Percentiles rank a stretch among this genome's conserved stretches.
These are phyloP conservation scores for Coemansia sp. DNA, from an alignment of 192 early-diverging fungal genomes.

Conservation along the genomic window DNA sequence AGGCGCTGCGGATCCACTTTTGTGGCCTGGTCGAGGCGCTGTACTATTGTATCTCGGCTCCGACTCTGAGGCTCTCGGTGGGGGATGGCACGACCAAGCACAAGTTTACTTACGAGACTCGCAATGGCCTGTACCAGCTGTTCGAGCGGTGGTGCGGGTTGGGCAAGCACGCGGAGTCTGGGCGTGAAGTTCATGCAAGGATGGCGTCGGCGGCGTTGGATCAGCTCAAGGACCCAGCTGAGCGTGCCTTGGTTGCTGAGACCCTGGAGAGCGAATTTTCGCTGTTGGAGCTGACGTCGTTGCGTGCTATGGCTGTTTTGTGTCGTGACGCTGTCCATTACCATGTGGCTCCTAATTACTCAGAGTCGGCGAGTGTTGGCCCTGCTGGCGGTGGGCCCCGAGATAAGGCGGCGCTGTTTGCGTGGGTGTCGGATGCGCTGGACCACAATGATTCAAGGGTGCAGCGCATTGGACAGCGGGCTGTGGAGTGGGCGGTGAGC, in stretches of 20 bases:
- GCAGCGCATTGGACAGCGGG: conserved; percentile 45
- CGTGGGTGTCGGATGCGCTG: conserved; percentile 52
- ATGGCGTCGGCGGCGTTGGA: conserved; percentile 74
- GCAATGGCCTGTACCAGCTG: conserved; percentile 75
- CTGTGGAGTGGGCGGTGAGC: conserved; percentile 45
- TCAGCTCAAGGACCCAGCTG: conserved; percentile 69
- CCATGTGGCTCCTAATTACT: not conserved
- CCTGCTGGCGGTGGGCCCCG: conserved; percentile 34
- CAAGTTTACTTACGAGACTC: conserved; percentile 77
- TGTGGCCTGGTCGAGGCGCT: conserved; percentile 87
- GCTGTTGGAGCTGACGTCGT: conserved; percentile 73
- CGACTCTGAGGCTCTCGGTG: not conserved
- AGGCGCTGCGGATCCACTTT: conserved; percentile 84
- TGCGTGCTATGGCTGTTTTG: conserved; percentile 89
- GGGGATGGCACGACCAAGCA: not conserved
- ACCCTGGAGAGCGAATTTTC: conserved; percentile 80
- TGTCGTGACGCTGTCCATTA: conserved; percentile 44
- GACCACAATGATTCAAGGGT: conserved; percentile 22
- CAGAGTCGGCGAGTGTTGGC: conserved; percentile 3
- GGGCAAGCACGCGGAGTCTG: conserved; percentile 61
- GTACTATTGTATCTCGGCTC: conserved; percentile 68
- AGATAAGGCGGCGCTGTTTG: conserved; percentile 43
- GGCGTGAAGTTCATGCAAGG: conserved; percentile 66
- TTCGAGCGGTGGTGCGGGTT: conserved; percentile 95
- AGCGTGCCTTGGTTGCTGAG: conserved; percentile 61